Conservation (phyloP, 176 grass and related monocot species). For the Oryza coarctata region DNA sequence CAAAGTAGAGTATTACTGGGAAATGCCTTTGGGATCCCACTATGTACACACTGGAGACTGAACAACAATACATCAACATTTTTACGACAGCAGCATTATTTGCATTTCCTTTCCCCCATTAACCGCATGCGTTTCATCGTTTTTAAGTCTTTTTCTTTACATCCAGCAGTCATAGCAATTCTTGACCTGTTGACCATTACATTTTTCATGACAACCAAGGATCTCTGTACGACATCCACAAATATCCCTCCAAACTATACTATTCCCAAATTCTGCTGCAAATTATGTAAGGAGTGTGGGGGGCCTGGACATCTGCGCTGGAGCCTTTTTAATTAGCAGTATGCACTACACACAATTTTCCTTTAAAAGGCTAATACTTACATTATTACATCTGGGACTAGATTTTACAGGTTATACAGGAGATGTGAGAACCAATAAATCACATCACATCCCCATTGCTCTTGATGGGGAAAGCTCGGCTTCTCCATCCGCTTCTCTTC, state of each 20-base stretch:
- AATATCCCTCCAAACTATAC: conserved; percentile 7
- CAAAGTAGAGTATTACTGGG: too few species aligned
- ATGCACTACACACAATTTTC: conserved; percentile 21
- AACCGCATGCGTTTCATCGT: conserved; percentile 1
- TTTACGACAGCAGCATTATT: neutral
- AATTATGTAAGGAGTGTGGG: neutral
- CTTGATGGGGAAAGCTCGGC: conserved; percentile 65
- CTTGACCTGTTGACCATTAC: neutral
- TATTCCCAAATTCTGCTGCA: conserved; percentile 27
- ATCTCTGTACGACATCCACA: neutral
- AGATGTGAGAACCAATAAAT: conserved; percentile 39
- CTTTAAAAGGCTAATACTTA: conserved; percentile 67
- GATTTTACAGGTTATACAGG: conserved; percentile 62
- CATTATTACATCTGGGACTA: conserved; percentile 50
- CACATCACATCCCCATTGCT: conserved; percentile 72
- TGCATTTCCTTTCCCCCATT: neutral
- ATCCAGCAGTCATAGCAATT: conserved; percentile 16
- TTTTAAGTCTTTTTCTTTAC: neutral
- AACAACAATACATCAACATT: neutral
- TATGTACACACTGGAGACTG: too few species aligned
- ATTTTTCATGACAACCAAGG: conserved; percentile 8
- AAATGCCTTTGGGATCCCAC: too few species aligned
- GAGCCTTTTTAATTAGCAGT: conserved; percentile 35
- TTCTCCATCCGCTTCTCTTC: conserved; percentile 75
- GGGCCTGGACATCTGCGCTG: neutral